Conservation (phyloP, 1,284 basidiomycete genomes). For the Meripilus lineatus region DNA sequence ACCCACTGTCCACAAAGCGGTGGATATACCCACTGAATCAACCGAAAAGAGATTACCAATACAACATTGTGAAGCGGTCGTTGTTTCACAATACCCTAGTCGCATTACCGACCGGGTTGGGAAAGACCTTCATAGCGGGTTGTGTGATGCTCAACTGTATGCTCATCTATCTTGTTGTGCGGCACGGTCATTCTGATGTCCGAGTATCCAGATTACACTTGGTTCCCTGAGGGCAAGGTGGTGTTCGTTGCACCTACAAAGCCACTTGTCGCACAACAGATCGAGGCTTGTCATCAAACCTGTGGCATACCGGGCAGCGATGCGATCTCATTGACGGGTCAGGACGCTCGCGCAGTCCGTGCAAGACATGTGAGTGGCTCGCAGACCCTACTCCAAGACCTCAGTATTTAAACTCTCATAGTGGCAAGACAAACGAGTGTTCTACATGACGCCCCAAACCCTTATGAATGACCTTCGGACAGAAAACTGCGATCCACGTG, state of each 20-base stretch:
- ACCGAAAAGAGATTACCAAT: conserved; percentile 91
- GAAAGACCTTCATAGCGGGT: conserved; percentile 98
- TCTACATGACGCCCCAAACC: conserved; percentile 99
- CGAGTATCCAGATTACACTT: conserved; percentile 67
- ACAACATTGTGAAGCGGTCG: conserved; percentile 85
- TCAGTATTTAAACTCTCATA: conserved; percentile 26
- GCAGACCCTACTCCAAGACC: neutral
- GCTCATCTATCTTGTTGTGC: conserved; percentile 21
- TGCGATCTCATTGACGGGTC: conserved; percentile 86
- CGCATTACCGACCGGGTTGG: conserved; percentile 92
- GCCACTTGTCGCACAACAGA: conserved; percentile 93
- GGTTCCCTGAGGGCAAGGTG: conserved; percentile 93
- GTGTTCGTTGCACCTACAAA: conserved; percentile 96
- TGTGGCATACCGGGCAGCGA: conserved; percentile 92
- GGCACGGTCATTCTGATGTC: neutral
- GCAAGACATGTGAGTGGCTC: conserved; percentile 52
- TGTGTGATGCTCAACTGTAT: conserved; percentile 93
- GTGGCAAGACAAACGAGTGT: conserved; percentile 87
- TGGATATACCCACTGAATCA: conserved; percentile 94
- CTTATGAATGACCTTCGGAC: conserved; percentile 83
- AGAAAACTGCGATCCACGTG: conserved; percentile 71
- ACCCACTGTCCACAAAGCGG: conserved; percentile 74
- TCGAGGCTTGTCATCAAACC: conserved; percentile 88
- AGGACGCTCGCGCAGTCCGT: conserved; percentile 46
- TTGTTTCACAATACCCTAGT: conserved; percentile 95